Base-by-base conservation (phyloP, 768 basidiomycete species). In the Xerocomellus chrysenteron region DNA sequence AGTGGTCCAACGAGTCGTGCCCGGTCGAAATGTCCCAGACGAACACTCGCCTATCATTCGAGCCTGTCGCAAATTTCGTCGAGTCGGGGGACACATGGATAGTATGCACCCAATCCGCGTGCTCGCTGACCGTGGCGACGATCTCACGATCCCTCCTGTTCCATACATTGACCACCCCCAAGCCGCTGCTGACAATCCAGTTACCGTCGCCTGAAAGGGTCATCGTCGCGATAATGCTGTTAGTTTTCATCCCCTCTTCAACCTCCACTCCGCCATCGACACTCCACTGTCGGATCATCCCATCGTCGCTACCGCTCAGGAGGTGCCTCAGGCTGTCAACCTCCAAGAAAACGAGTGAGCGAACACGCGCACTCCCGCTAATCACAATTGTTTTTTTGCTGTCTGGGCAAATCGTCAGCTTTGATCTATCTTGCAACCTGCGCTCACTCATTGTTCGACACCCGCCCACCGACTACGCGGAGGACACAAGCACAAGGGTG, bases 31-130 rank as follows among this genome's bases (percentile, higher is more conserved):
- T 35, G 24, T 55, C 42, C 54, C 57, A 61, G 43, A 61, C 32
- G 37, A 46, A 50, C 10, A 19, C 54, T 13, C 1, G 39, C 30
- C 19, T 46, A 21, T 56, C 54, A 10, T 13, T 42, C 1, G 43
- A 49, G 2, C 54, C 60, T 2, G 58, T 56, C 26, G 41, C 51
- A 5, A 60, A 50, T 39, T 28, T 49, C 13, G 26, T 47, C n/a
- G 54, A 61, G 17, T 61, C 60, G n/a, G 50, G 36, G 19, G 55
- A 56, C 36, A 50, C 43, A 16, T 56, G 43, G 4, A 50, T 43
- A 9, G 30, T 5, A 16, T 50, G 26, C 55, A 56, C 49, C 49
- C 35, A 56, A 0, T 17, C 19, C 11, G 42, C 39, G 16, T 45
- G 48, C 14, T 39, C 42, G 41, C 11, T 49, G 36, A 37, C 42